A percentile compares a stretch with the other conserved stretches of the same genome.
Conservation (phyloP, 2,329 filamentous ascomycete species). For the Exserohilum turcica region DNA sequence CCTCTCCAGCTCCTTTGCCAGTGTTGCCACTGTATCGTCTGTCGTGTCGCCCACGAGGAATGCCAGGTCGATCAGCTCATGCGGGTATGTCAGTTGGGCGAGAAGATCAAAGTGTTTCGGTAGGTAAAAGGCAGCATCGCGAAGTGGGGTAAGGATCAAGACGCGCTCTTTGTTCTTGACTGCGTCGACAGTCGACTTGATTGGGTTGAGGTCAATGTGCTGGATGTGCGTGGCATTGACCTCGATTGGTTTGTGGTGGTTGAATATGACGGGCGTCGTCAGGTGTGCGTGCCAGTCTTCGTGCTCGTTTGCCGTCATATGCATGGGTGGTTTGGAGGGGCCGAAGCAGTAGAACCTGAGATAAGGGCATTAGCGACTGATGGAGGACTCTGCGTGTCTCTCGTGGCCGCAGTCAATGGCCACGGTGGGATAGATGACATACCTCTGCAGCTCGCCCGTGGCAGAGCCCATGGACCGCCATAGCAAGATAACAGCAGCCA, state of each 20-base stretch:
- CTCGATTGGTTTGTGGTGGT: conserved; percentile 86
- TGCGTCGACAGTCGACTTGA: conserved; percentile 80
- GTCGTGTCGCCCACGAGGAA: conserved; percentile 92
- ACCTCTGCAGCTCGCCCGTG: conserved; percentile 91
- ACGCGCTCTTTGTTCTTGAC: conserved; percentile 81
- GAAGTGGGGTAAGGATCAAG: conserved; percentile 88
- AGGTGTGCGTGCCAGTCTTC: conserved; percentile 86
- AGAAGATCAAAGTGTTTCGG: conserved; percentile 93
- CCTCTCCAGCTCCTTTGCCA: conserved; percentile 83
- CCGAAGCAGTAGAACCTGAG: conserved; percentile 96
- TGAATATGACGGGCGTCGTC: conserved; percentile 93
- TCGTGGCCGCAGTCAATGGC: neutral
- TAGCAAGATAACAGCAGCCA: conserved; percentile 75
- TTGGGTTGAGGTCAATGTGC: conserved; percentile 80
- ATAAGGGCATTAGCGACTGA: conserved; percentile 26
- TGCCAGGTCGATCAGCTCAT: conserved; percentile 90
- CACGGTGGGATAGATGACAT: conserved; percentile 36
- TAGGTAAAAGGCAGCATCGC: conserved; percentile 82
- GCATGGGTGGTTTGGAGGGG: conserved; percentile 91
- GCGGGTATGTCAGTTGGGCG: conserved; percentile 87
- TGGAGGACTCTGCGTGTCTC: neutral
- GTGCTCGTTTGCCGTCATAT: conserved; percentile 91
- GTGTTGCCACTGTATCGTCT: conserved; percentile 88
- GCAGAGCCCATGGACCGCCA: conserved; percentile 85
- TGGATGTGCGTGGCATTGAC: conserved; percentile 81